Conservation (phyloP, 345 rosid genomes). For the Brassica nigra region DNA sequence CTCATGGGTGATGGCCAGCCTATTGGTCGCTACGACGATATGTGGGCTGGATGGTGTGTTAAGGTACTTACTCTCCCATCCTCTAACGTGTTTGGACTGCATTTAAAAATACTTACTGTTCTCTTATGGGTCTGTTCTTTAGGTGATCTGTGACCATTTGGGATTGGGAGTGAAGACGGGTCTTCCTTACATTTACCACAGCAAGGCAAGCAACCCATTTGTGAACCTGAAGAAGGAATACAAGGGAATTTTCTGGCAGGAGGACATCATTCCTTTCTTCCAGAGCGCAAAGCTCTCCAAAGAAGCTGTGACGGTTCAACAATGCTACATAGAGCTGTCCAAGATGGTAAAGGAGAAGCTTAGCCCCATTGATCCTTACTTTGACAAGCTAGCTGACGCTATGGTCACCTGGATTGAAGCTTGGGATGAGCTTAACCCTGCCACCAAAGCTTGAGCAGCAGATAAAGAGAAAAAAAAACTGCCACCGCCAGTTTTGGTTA, state of each 20-base stretch:
- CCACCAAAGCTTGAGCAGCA: conserved; percentile 41
- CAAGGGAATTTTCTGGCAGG: conserved; percentile 97
- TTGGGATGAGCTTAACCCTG: conserved; percentile 89
- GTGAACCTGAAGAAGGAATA: conserved; percentile 88
- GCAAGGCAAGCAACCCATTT: conserved; percentile 93
- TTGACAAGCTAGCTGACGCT: conserved; percentile 77
- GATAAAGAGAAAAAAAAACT: not conserved
- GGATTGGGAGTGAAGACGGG: conserved; percentile 90
- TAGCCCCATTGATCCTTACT: conserved; percentile 73
- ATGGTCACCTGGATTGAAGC: conserved; percentile 94
- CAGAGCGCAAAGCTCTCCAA: conserved; percentile 67
- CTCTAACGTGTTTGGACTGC: not conserved
- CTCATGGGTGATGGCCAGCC: conserved; percentile 54
- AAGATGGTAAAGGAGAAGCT: conserved; percentile 80
- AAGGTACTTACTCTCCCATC: conserved; percentile 29
- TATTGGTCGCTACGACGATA: conserved; percentile 48
- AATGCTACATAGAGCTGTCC: conserved; percentile 79
- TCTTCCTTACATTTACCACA: conserved; percentile 88
- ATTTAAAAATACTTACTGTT: not conserved
- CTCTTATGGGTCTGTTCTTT: not conserved
- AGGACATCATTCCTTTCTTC: conserved; percentile 91
- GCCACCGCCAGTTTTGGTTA: conserved; percentile 43
- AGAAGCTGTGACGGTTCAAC: conserved; percentile 83
- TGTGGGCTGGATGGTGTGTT: conserved; percentile 47
- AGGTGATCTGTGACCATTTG: conserved; percentile 89